Evolutionary conservation across 2,329 filamentous ascomycete species (phyloP).

Genomic region (Dactylellina leptospora): DNA sequence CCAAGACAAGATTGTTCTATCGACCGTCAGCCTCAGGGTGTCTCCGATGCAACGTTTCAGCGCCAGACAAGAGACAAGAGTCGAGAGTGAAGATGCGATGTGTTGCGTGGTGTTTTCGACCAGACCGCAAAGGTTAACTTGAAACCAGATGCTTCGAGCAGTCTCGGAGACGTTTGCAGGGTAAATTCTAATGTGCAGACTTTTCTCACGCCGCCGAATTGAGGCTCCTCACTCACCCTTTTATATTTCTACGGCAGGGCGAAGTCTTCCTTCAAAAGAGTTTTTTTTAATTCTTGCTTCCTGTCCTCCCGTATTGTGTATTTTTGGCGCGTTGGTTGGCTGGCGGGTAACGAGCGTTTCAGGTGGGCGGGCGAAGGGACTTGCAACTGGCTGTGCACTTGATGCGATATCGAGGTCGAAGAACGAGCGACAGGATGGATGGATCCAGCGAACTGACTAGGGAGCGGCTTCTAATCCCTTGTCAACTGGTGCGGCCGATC

Average conservation of each 20-base stretch:
- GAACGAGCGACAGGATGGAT: too few relatives aligned
- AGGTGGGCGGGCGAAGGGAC: background rate
- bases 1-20: too few relatives aligned
- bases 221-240: too few relatives aligned
- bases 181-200: too few relatives aligned
- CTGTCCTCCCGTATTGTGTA: too few relatives aligned
- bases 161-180: slow-evolving; percentile 28
- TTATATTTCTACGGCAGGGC: too few relatives aligned
- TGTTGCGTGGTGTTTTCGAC: slow-evolving; percentile 48
- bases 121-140: slow-evolving; percentile 32
- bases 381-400: background rate
- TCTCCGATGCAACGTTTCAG: slow-evolving; percentile 16
- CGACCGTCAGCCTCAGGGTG: too few relatives aligned
- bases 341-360: slow-evolving; percentile 9
- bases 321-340: background rate
- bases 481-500: slow-evolving; percentile 1
- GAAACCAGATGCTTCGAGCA: slow-evolving; percentile 19
- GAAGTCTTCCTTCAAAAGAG: too few relatives aligned
- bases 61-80: background rate
- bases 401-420: background rate
- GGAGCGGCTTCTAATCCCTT: background rate
- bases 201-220: too few relatives aligned
- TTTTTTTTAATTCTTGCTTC: too few relatives aligned
- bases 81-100: slow-evolving; percentile 17
- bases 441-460: too few relatives aligned